These are phyloP conservation scores for Scedosporium aurantiacum DNA, from an alignment of 2,329 filamentous ascomycete genomes.

Conservation along the genomic window DNA sequence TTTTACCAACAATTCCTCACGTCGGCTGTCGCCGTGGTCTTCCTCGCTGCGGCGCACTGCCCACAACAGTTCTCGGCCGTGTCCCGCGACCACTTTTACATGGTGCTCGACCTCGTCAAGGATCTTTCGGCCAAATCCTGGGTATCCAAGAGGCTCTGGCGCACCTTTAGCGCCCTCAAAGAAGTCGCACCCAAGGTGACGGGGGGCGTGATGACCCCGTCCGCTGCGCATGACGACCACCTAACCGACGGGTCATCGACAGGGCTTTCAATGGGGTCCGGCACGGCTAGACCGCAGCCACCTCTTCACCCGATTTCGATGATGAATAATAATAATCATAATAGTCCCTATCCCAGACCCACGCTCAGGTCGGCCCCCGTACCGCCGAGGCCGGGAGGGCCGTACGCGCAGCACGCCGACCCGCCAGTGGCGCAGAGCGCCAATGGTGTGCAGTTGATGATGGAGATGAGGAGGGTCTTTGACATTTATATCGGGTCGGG, in stretches of 20 bases:
- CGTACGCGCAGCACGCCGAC: constrained; percentile 3
- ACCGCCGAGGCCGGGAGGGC: constrained; percentile 10
- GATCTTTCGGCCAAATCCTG: constrained; percentile 61
- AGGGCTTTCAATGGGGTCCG: not conserved
- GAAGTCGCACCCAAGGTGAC: constrained; percentile 50
- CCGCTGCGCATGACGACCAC: not conserved
- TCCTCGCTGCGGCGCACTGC: constrained; percentile 65
- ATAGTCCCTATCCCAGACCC: constrained; percentile 1
- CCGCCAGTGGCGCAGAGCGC: constrained; percentile 8
- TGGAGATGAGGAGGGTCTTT: constrained; percentile 39
- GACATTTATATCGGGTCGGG: constrained; percentile 25
- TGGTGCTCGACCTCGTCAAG: constrained; percentile 63
- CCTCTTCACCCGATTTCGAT: not conserved
- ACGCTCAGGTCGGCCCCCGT: not conserved
- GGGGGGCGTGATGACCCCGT: not conserved
- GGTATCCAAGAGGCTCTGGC: constrained; percentile 64
- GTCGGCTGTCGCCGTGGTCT: constrained; percentile 63
- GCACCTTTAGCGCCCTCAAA: constrained; percentile 58
- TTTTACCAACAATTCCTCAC: constrained; percentile 75
- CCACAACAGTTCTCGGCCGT: constrained; percentile 57
- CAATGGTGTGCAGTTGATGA: constrained; percentile 40
- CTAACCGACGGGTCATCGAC: constrained; percentile 2
- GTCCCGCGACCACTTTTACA: constrained; percentile 68
- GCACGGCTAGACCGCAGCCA: not conserved
- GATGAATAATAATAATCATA: no score